phyloP scores from a whole-genome alignment of 495 filamentous ascomycete species.

The Letharia columbiana region DNA sequence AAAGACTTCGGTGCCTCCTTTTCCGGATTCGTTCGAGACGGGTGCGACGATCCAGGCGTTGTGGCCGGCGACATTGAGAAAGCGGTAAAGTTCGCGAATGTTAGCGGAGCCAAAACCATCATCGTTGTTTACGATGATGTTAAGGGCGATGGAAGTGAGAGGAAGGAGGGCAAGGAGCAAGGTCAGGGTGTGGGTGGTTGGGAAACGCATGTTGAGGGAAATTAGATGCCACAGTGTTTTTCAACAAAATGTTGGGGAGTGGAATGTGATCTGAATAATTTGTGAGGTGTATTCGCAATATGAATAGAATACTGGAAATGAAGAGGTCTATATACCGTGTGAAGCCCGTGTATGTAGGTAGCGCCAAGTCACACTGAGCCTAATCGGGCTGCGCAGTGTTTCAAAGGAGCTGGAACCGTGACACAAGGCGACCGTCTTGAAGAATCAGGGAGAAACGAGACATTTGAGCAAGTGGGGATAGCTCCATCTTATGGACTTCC shows the following conservation, averaged over 20 bases:
- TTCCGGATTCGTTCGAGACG: slow-evolving; percentile 24
- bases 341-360: too few relatives aligned
- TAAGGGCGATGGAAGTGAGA: slow-evolving; percentile 9
- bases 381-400: too few relatives aligned
- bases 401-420: too few relatives aligned
- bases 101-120: slow-evolving; percentile 39
- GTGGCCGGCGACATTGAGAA: slow-evolving; percentile 32
- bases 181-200: neutral
- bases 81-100: slow-evolving; percentile 36
- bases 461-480: neutral
- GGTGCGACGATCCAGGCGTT: slow-evolving; percentile 34
- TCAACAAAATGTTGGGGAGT: too few relatives aligned
- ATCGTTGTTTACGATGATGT: slow-evolving; percentile 45
- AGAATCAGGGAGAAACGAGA: neutral
- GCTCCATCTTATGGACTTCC: neutral
- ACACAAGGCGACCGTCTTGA: neutral
- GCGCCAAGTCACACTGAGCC: too few relatives aligned
- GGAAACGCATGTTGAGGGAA: neutral
- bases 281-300: too few relatives aligned
- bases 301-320: too few relatives aligned
- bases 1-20: slow-evolving; percentile 28
- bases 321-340: too few relatives aligned
- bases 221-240: neutral
- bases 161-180: neutral
- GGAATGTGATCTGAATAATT: too few relatives aligned